Conservation (phyloP, 129 eudicot genomes). For the Pittosporum tobira region DNA sequence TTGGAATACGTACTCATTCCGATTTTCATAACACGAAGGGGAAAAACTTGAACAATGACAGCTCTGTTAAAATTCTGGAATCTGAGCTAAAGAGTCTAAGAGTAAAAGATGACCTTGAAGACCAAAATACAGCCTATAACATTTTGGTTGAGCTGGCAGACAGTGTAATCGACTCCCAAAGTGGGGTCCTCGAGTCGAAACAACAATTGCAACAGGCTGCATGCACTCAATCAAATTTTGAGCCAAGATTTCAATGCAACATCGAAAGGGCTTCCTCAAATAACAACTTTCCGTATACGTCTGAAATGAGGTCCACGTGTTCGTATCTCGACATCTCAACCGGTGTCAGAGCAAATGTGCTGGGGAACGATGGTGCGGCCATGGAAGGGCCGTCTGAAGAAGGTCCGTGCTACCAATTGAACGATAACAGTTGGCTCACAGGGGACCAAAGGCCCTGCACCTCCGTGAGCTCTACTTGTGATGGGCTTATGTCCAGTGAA, state of each 20-base stretch:
- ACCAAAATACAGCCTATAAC: conserved; percentile 35
- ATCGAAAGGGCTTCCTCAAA: conserved; percentile 31
- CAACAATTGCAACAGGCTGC: conserved; percentile 36
- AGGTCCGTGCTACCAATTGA: conserved; percentile 65
- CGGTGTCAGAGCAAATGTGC: conserved; percentile 29
- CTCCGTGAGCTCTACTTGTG: conserved; percentile 45
- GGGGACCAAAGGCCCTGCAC: conserved; percentile 53
- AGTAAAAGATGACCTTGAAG: conserved; percentile 40
- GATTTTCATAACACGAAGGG: conserved; percentile 33
- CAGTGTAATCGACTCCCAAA: conserved; percentile 40
- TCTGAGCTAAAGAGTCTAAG: conserved; percentile 36
- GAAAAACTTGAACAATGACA: conserved; percentile 30
- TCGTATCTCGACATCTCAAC: conserved; percentile 51
- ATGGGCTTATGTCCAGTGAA: conserved; percentile 56
- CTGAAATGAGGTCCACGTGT: conserved; percentile 39
- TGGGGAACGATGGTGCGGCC: conserved; percentile 31
- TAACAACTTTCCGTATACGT: conserved; percentile 24
- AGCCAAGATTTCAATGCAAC: conserved; percentile 31
- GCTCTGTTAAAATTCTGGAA: conserved; percentile 31
- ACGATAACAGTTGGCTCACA: conserved; percentile 59
- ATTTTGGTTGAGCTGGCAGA: conserved; percentile 49
- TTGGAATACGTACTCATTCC: conserved; percentile 19
- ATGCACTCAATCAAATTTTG: conserved; percentile 33
- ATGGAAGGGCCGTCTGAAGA: conserved; percentile 95
- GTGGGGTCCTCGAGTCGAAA: conserved; percentile 19